Evolutionary conservation across 768 basidiomycete genomes (phyloP).

Genomic region (Mycena kentingensis): DNA sequence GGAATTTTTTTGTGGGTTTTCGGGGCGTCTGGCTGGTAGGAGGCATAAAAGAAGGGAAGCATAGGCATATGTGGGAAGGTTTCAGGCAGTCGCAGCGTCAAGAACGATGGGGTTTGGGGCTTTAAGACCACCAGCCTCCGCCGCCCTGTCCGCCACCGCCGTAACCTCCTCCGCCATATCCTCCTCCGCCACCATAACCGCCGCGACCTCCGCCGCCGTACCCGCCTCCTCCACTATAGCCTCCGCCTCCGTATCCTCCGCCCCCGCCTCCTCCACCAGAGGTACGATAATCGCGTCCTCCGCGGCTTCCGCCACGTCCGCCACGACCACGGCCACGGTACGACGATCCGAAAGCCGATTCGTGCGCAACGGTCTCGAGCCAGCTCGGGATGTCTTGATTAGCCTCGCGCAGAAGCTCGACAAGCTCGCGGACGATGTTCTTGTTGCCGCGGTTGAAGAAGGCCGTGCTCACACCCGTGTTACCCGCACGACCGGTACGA

Average conservation of each 20-base stretch:
- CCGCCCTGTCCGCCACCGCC: conserved; percentile 31
- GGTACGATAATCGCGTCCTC: conserved; percentile 45
- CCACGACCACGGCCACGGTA: conserved; percentile 55
- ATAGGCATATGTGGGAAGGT: conserved; percentile 6
- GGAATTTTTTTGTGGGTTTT: conserved; percentile 24
- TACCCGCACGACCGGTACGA: conserved; percentile 98
- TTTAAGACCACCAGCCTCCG: conserved; percentile 53
- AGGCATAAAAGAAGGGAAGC: conserved; percentile 6
- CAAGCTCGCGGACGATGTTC: conserved; percentile 86
- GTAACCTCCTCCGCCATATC: conserved; percentile 27
- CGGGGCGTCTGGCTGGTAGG: background rate
- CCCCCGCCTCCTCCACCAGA: conserved; percentile 40
- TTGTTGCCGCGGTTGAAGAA: conserved; percentile 95
- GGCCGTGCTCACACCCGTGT: conserved; percentile 92
- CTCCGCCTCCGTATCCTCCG: conserved; percentile 50
- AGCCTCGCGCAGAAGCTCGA: conserved; percentile 93
- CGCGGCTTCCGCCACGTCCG: conserved; percentile 61
- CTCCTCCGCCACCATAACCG: conserved; percentile 25
- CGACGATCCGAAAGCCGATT: conserved; percentile 69
- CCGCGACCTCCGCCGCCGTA: conserved; percentile 28
- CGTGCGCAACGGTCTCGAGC: conserved; percentile 85
- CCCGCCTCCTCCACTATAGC: conserved; percentile 38
- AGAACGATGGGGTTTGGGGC: conserved; percentile 32
- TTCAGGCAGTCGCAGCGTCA: conserved; percentile 11
- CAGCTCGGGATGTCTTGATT: conserved; percentile 93